Percentiles rank a stretch among this genome's conserved stretches.
These are phyloP conservation scores for Leersia perrieri DNA, from an alignment of 176 grass and related monocot genomes.

Conservation along the genomic window DNA sequence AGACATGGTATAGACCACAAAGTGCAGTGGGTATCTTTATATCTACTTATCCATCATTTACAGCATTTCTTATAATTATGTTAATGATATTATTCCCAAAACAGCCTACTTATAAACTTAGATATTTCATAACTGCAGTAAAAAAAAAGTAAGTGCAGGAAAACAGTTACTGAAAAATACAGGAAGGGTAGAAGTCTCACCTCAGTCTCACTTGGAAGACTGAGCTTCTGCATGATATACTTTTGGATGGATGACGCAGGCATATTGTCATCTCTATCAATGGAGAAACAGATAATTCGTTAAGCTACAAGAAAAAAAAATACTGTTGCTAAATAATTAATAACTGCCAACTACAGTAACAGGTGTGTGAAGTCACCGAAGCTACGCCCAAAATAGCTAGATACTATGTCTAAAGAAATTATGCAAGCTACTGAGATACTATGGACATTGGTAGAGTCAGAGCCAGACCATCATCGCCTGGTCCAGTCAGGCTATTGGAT, in stretches of 20 bases:
- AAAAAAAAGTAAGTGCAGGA: neutral
- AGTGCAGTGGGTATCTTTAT: neutral
- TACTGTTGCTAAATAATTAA: constrained; percentile 4
- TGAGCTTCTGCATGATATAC: constrained; percentile 78
- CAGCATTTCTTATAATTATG: neutral
- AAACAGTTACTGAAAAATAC: neutral
- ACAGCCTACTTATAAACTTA: neutral
- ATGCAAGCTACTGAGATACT: neutral
- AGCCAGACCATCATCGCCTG: too few relatives aligned
- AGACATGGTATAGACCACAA: neutral
- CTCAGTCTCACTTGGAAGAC: constrained; percentile 66
- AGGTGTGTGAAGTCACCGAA: neutral
- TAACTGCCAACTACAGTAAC: neutral
- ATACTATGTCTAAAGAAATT: too few relatives aligned
- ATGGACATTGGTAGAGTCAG: too few relatives aligned
- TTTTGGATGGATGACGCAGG: constrained; percentile 76
- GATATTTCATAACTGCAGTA: neutral
- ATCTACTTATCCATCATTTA: constrained; percentile 17
- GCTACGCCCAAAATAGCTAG: neutral
- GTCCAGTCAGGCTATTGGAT: too few relatives aligned
- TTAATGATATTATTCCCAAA: neutral
- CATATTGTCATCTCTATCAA: constrained; percentile 67
- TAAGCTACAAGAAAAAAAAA: constrained; percentile 26
- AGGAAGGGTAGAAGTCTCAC: constrained; percentile 37
- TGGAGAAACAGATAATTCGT: neutral